Percentiles rank a stretch among this genome's conserved stretches.
These are phyloP conservation scores for Colletotrichum salicis DNA, from an alignment of 2,329 filamentous ascomycete genomes.

Conservation along the genomic window DNA sequence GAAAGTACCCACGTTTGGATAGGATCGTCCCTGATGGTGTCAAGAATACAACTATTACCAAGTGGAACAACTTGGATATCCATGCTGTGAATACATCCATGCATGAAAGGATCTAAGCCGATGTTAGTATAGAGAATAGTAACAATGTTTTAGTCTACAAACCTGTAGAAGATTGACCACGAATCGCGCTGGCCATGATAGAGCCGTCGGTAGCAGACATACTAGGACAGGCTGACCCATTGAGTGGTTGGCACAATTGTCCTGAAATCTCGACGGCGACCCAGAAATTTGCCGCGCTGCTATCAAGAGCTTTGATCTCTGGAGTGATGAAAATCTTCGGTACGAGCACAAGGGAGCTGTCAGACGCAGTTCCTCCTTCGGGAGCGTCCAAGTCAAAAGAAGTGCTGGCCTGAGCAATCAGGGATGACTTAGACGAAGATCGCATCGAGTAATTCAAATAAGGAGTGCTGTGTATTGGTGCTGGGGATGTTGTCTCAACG, in stretches of 20 bases:
- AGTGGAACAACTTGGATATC: slow-evolving; percentile 57
- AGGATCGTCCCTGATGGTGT: slow-evolving; percentile 53
- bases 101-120: slow-evolving; percentile 42
- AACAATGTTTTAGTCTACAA: background rate
- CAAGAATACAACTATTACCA: slow-evolving; percentile 52
- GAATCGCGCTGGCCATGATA: background rate
- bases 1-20: slow-evolving; percentile 52
- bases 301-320: slow-evolving; percentile 49
- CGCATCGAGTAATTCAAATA: background rate
- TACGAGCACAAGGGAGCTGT: slow-evolving; percentile 44
- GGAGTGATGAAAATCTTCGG: slow-evolving; percentile 57
- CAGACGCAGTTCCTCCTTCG: background rate
- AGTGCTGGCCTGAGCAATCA: background rate
- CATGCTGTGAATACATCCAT: slow-evolving; percentile 62
- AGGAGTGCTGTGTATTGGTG: background rate
- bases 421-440: too few relatives aligned
- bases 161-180: background rate
- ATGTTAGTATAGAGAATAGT: background rate
- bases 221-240: background rate
- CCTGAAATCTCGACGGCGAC: slow-evolving; percentile 60
- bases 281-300: slow-evolving; percentile 54
- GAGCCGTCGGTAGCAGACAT: background rate
- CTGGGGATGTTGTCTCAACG: background rate
- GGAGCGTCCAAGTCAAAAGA: too few relatives aligned
- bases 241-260: slow-evolving; percentile 44